phyloP scores from a whole-genome alignment of 2,329 filamentous ascomycete species.

The Colletotrichum tropicale region DNA sequence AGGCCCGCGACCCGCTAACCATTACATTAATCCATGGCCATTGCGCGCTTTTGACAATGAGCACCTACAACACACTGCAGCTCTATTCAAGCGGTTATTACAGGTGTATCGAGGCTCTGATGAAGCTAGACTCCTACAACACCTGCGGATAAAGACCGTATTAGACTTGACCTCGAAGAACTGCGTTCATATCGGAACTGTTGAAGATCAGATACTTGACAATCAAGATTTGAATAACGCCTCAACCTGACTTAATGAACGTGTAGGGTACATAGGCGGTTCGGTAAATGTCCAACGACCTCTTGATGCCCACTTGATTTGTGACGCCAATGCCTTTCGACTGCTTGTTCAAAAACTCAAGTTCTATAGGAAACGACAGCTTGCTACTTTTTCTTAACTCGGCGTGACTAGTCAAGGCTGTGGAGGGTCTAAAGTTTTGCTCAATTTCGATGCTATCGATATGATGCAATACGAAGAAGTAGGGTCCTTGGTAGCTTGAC shows the following conservation, averaged over 20 bases:
- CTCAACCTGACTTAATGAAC: not conserved
- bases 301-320: not conserved
- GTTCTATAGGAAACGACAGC: not conserved
- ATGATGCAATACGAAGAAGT: not conserved
- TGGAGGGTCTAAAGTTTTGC: not conserved
- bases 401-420: fast-evolving
- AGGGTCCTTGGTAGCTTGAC: not conserved
- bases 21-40: fast-evolving
- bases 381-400: not conserved
- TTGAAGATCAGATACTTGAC: not conserved
- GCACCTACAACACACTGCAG: not conserved
- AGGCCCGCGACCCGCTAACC: too few species aligned
- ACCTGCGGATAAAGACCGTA: not conserved
- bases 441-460: not conserved
- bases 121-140: not conserved
- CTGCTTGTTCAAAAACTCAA: not conserved
- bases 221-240: not conserved
- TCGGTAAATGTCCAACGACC: not conserved
- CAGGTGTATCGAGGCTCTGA: not conserved
- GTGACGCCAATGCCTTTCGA: not conserved
- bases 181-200: not conserved
- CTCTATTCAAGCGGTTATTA: not conserved
- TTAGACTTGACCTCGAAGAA: not conserved
- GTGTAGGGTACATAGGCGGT: too few species aligned
- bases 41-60: not conserved